phyloP scores from a whole-genome alignment of 2,329 filamentous ascomycete species.

The Chaetomium strumarium region DNA sequence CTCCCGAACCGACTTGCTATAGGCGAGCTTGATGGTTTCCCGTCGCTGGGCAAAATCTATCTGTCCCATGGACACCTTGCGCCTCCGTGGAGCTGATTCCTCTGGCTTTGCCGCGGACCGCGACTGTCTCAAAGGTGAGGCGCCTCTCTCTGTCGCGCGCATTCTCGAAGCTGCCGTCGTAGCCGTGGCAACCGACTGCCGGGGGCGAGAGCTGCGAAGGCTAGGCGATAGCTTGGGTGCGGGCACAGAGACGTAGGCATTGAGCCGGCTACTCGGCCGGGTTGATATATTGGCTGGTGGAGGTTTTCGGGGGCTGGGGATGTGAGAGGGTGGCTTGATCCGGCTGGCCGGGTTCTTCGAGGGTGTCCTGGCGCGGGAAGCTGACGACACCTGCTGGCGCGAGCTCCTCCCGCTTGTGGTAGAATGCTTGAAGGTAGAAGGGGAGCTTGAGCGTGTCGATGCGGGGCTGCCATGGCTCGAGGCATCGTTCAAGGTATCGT shows the following conservation, averaged over 20 bases:
- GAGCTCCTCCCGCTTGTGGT: conserved; percentile 37
- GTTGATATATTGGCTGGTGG: conserved; percentile 37
- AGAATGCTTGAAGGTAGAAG: conserved; percentile 40
- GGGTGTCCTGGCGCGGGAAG: conserved; percentile 37
- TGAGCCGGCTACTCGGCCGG: conserved; percentile 54
- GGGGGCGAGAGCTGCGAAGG: conserved; percentile 73
- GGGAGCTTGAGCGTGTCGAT: conserved; percentile 53
- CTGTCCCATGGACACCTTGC: conserved; percentile 60
- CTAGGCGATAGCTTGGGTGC: conserved; percentile 70
- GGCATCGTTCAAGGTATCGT: conserved; percentile 39
- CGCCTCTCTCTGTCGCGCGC: conserved; percentile 54
- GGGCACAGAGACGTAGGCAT: conserved; percentile 67
- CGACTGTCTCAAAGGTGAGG: conserved; percentile 36
- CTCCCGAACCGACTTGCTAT: conserved; percentile 76
- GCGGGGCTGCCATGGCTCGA: conserved; percentile 43
- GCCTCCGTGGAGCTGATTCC: conserved; percentile 37
- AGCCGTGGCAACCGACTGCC: conserved; percentile 71
- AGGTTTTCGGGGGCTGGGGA: conserved; percentile 32
- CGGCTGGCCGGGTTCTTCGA: conserved; percentile 30
- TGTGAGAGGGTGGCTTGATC: conserved; percentile 40
- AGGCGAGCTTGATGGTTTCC: conserved; percentile 76
- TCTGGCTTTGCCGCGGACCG: conserved; percentile 30
- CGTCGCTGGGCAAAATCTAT: conserved; percentile 81
- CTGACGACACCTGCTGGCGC: conserved; percentile 29
- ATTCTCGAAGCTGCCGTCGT: conserved; percentile 64